Evolutionary conservation across 352 stramenopile species (phyloP).

Genomic region (Pythium brachiatum): DNA sequence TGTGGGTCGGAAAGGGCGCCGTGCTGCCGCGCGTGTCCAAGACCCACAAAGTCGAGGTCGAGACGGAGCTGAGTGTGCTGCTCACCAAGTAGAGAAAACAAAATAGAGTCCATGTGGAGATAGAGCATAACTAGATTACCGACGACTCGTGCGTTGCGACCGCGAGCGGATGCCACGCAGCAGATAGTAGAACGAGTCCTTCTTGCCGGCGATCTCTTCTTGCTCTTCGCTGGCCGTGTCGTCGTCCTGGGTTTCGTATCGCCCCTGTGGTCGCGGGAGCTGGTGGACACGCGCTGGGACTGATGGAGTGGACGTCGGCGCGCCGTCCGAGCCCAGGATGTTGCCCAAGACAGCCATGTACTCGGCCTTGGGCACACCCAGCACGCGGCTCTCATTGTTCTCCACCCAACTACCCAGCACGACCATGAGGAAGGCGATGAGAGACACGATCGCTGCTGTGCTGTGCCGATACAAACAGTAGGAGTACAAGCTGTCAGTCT

Average conservation of each 20-base stretch:
- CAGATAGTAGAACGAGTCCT: conserved; percentile 83
- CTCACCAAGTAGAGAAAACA: neutral
- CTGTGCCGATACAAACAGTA: conserved; percentile 18
- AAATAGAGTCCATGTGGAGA: neutral
- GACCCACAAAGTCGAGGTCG: conserved; percentile 51
- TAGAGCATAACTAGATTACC: conserved; percentile 4
- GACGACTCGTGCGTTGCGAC: conserved; percentile 4
- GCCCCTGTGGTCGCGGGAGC: neutral
- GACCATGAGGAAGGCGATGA: conserved; percentile 49
- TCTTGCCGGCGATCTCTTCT: conserved; percentile 39
- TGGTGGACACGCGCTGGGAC: conserved; percentile 13
- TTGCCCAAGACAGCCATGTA: conserved; percentile 62
- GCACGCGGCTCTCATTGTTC: conserved; percentile 69
- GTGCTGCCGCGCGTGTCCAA: conserved; percentile 79
- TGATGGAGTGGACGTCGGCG: conserved; percentile 4
- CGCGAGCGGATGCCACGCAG: conserved; percentile 48
- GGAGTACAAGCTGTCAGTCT: too few relatives aligned
- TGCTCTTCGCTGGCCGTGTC: conserved; percentile 17
- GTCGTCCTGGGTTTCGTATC: conserved; percentile 19
- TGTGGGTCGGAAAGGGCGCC: conserved; percentile 72
- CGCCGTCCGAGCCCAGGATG: conserved; percentile 51
- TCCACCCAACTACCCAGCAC: conserved; percentile 67
- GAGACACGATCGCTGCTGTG: conserved; percentile 39
- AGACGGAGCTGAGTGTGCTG: conserved; percentile 33
- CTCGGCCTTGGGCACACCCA: conserved; percentile 59